Base-by-base conservation (phyloP, 495 filamentous ascomycete species). In the Geopyxis carbonaria region DNA sequence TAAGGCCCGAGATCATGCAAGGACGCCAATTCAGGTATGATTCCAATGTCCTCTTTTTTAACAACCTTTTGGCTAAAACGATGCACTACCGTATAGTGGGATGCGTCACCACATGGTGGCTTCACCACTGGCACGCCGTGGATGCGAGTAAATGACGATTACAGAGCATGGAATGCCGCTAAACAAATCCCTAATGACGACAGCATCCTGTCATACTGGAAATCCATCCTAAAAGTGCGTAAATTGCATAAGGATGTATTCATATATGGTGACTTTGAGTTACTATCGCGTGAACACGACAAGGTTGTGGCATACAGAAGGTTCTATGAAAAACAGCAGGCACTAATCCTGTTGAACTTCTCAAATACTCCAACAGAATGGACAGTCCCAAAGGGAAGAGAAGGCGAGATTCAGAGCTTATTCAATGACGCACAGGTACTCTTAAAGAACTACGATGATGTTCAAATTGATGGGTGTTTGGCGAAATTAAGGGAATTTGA, bases 141-240 rank as follows among this genome's bases (percentile, higher is more conserved):
- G 73, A 76, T 76, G 70, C 64, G 69, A 2, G 63, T 70, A 21
- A 67, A 75, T 55, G 64, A 69, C 11, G 54, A 69, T 42, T 70
- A 67, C 40, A 37, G 23, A 2, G 45, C 54, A 6, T 52, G 64
- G 55, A 77, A 76, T 38, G 70, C 64, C 22, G 63, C 62, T 16
- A 55, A 55, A 1, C 66, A 74, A 43, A 53, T 61, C 31, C 50
- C 53, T 18, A 61, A 69, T 28, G 52, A 52, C 1, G 45, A 63
- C 14, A 69, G 65, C 3, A 56, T 64, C 6, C 66, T 71, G 40
- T 42, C 59, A 38, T 74, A 64, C 51, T 76, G 69, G 66, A 58
- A 59, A 6, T 51, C 55, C 2, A 58, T 74, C 40, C 57, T 76
- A 2, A 47, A 50, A n/a, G 43, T 75, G 23, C 62, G 73, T 33